A percentile compares a stretch with the other conserved stretches of the same genome.
These are phyloP conservation scores for Eucalyptus pumila DNA, from an alignment of 345 rosid species.

Conservation along the genomic window DNA sequence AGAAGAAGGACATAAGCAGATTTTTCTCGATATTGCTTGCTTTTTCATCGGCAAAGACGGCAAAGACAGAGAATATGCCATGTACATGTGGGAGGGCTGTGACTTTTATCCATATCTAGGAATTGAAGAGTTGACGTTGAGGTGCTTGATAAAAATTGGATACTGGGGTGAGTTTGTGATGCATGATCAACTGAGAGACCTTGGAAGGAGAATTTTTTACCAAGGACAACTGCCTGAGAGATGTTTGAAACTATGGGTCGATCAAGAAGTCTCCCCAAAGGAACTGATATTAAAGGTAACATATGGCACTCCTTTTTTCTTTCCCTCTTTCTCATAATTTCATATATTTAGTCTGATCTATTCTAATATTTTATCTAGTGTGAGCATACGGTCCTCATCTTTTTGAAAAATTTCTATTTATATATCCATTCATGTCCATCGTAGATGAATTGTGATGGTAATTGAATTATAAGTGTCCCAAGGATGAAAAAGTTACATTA, in stretches of 20 bases:
- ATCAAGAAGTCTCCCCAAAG: too few species aligned
- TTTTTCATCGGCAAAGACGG: rapidly evolving
- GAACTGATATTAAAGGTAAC: not conserved
- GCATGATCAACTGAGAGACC: not conserved
- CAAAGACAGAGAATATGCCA: not conserved
- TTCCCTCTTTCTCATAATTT: not conserved
- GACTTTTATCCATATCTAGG: rapidly evolving
- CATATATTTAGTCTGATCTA: not conserved
- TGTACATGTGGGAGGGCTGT: not conserved
- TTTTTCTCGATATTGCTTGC: not conserved
- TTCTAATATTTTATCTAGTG: not conserved
- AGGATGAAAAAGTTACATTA: not conserved
- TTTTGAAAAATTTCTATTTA: not conserved
- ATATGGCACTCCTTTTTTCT: not conserved
- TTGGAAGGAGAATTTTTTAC: not conserved
- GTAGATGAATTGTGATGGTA: not conserved
- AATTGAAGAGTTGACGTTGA: not conserved
- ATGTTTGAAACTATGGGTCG: rapidly evolving
- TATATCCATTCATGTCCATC: not conserved
- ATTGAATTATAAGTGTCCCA: not conserved
- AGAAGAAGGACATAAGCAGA: not conserved
- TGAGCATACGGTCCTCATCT: not conserved
- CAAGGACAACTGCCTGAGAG: rapidly evolving
- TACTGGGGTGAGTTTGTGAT: rapidly evolving
- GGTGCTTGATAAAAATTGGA: not conserved